A percentile compares a stretch with the other conserved stretches of the same genome.
Conservation (phyloP, 768 basidiomycete species). For the Obba rivulosa region DNA sequence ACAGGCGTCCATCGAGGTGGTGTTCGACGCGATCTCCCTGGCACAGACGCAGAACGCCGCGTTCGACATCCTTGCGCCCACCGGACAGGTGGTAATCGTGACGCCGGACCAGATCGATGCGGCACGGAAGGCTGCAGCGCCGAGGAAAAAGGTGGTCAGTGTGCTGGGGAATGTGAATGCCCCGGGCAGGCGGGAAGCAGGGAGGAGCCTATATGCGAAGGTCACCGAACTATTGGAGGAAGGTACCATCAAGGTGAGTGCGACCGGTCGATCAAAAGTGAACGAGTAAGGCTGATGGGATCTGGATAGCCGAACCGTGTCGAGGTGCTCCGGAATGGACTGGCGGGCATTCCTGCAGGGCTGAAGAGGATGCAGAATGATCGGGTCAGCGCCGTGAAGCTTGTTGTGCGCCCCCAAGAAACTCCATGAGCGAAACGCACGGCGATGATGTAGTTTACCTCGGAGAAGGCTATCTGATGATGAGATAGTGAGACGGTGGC, state of each 20-base stretch:
- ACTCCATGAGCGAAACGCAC: no score
- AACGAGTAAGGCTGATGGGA: background rate
- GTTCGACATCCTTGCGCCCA: constrained; percentile 16
- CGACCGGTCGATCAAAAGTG: background rate
- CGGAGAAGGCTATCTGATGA: no score
- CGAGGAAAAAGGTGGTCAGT: constrained; percentile 10
- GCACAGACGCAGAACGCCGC: constrained; percentile 11
- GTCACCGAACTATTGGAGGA: constrained; percentile 15
- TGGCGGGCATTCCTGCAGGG: constrained; percentile 36
- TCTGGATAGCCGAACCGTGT: constrained; percentile 36
- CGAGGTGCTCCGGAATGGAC: constrained; percentile 36
- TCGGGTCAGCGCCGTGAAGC: constrained; percentile 36
- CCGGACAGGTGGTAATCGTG: constrained; percentile 14
- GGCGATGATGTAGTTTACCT: background rate
- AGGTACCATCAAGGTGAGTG: constrained; percentile 19
- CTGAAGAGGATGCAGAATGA: constrained; percentile 32
- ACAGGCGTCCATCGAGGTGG: constrained; percentile 3
- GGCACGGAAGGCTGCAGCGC: no score
- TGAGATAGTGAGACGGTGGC: no score
- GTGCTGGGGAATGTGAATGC: constrained; percentile 7
- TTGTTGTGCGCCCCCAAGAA: constrained; percentile 38
- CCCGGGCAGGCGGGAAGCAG: constrained; percentile 5
- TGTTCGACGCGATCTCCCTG: constrained; percentile 14
- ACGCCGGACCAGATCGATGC: background rate
- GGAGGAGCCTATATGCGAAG: constrained; percentile 10